A percentile compares a stretch with the other conserved stretches of the same genome.
These are phyloP conservation scores for Pseudogymnoascus sp. DNA, from an alignment of 2,329 filamentous ascomycete species.

Conservation along the genomic window DNA sequence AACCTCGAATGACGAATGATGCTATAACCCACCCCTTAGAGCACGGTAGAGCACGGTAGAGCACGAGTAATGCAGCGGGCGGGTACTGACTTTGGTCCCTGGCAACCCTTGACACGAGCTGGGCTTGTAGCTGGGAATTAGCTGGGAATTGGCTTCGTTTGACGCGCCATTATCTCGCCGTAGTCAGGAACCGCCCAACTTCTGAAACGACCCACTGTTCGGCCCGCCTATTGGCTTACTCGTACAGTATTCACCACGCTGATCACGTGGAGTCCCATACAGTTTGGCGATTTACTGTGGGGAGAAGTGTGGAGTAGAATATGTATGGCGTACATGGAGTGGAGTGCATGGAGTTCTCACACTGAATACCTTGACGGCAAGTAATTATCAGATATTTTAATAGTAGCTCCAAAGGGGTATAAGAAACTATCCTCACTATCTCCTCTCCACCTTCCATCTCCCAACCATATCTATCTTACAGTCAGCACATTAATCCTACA, in stretches of 20 bases:
- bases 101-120: neutral
- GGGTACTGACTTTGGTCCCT: neutral
- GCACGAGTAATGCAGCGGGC: neutral
- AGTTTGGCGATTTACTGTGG: neutral
- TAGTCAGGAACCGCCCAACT: neutral
- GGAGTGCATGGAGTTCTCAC: neutral
- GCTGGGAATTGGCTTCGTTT: neutral
- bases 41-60: neutral
- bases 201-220: neutral
- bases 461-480: neutral
- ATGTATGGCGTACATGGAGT: too few relatives aligned
- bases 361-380: neutral
- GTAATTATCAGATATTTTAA: neutral
- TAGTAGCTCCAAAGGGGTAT: neutral
- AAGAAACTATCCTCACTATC: neutral
- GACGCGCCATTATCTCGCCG: neutral
- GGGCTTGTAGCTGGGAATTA: neutral
- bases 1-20: neutral
- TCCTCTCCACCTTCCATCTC: neutral
- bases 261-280: neutral
- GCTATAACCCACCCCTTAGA: neutral
- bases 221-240: slow-evolving; percentile 1
- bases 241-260: neutral
- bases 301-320: neutral
- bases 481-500: slow-evolving; percentile 31